phyloP scores from a whole-genome alignment of 2,329 filamentous ascomycete species.

The Trichocomaceae sp. region DNA sequence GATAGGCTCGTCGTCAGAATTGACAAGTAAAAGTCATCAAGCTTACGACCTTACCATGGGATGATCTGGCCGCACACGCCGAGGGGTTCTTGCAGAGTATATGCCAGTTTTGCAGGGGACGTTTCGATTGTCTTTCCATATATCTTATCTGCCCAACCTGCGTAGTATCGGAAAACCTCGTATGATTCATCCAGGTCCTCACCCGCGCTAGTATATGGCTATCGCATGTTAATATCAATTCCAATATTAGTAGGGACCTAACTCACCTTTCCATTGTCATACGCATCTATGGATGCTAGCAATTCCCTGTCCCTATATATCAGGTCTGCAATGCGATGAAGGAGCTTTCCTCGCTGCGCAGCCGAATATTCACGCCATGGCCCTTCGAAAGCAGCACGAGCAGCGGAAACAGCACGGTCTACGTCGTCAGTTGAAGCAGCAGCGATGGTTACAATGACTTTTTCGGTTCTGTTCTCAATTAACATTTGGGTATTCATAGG shows the following conservation, averaged over 20 bases:
- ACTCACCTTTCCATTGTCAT: no score
- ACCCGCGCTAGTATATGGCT: no score
- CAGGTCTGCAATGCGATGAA: slow-evolving; percentile 73
- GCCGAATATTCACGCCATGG: slow-evolving; percentile 61
- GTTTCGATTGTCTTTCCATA: slow-evolving; percentile 81
- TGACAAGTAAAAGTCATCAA: no score
- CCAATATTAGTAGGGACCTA: no score
- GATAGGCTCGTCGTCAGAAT: no score
- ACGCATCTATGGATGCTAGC: slow-evolving; percentile 58
- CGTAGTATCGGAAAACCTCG: slow-evolving; percentile 83
- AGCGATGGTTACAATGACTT: slow-evolving; percentile 72
- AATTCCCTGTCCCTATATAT: slow-evolving; percentile 70
- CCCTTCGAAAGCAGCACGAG: slow-evolving; percentile 76
- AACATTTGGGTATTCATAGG: no score
- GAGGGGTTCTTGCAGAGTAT: slow-evolving; percentile 71
- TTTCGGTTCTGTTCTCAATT: no score
- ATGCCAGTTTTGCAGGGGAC: slow-evolving; percentile 71
- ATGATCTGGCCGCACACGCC: slow-evolving; percentile 86
- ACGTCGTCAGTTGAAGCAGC: slow-evolving; percentile 78
- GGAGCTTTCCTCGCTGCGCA: slow-evolving; percentile 65
- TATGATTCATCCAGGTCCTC: no score
- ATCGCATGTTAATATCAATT: no score
- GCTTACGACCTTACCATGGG: no score
- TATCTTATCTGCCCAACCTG: slow-evolving; percentile 81
- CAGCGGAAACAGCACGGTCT: slow-evolving; percentile 72